Percentiles rank a stretch among this genome's conserved stretches.
Evolutionary conservation across 805 yeast species (phyloP).

Genomic region (Maudiozyma saulgeensis): DNA sequence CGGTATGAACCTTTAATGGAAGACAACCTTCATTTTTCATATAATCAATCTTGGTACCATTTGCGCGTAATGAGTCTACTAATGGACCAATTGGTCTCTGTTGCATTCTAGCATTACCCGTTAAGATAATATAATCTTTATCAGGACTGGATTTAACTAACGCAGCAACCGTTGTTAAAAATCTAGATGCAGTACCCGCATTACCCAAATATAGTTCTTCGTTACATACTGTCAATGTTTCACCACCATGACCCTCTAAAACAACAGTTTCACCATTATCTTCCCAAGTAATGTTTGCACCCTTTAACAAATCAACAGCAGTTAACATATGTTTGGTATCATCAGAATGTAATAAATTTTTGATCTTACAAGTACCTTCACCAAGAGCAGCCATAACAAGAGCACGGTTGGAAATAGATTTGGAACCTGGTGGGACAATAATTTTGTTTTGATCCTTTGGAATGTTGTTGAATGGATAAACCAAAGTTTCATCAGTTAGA

Average conservation of each 20-base stretch:
- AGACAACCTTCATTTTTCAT: slow-evolving; percentile 70
- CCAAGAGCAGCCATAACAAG: slow-evolving; percentile 88
- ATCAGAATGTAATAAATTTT: slow-evolving; percentile 86
- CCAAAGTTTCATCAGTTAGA: slow-evolving; percentile 70
- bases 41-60: slow-evolving; percentile 71
- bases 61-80: slow-evolving; percentile 77
- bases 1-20: slow-evolving; percentile 67
- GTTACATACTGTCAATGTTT: slow-evolving; percentile 47
- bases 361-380: slow-evolving; percentile 69
- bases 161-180: slow-evolving; percentile 87
- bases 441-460: slow-evolving; percentile 19
- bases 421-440: slow-evolving; percentile 90
- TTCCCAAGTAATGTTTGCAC: slow-evolving; percentile 74
- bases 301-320: slow-evolving; percentile 71
- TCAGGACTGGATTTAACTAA: slow-evolving; percentile 46
- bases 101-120: slow-evolving; percentile 96
- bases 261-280: slow-evolving; percentile 86
- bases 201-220: slow-evolving; percentile 82
- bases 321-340: slow-evolving; percentile 92
- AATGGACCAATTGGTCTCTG: slow-evolving; percentile 95
- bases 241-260: slow-evolving; percentile 78
- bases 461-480: slow-evolving; percentile 43
- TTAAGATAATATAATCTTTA: slow-evolving; percentile 47
- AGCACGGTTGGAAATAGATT: slow-evolving; percentile 94
- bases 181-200: slow-evolving; percentile 97